Percentiles rank a stretch among this genome's conserved stretches.
Conservation (phyloP, 257 asterid species). For the Ligustrum vulgare region DNA sequence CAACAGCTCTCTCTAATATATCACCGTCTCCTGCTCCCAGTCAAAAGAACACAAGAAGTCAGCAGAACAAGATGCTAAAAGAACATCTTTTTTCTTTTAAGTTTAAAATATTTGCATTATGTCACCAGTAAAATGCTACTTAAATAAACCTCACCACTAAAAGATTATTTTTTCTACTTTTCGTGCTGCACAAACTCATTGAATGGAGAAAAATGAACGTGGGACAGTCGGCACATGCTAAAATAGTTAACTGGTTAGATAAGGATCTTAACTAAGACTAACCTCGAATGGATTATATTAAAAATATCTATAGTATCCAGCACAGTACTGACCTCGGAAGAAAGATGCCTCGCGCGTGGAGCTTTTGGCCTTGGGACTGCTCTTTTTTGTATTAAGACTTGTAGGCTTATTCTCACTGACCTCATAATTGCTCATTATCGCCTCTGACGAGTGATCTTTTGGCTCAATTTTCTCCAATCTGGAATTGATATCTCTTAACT, state of each 20-base stretch:
- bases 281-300: constrained; percentile 1
- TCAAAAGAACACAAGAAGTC: constrained; percentile 26
- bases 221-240: neutral
- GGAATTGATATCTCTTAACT: constrained; percentile 87
- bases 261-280: constrained; percentile 10
- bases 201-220: constrained; percentile 12
- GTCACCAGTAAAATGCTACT: constrained; percentile 10
- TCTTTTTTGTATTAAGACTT: constrained; percentile 57
- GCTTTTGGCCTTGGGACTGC: constrained; percentile 87
- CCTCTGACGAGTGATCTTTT: constrained; percentile 71
- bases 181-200: neutral
- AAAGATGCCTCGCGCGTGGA: constrained; percentile 80
- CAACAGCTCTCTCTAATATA: constrained; percentile 83
- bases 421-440: constrained; percentile 50
- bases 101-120: neutral
- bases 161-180: constrained; percentile 3
- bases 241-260: constrained; percentile 9
- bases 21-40: constrained; percentile 87
- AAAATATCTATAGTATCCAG: constrained; percentile 6
- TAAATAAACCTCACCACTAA: neutral
- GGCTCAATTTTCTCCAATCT: constrained; percentile 94
- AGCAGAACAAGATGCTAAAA: constrained; percentile 24
- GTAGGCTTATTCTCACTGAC: constrained; percentile 62
- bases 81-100: constrained; percentile 1
- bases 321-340: constrained; percentile 81